Evolutionary conservation across 495 filamentous ascomycete genomes (phyloP).

Genomic region (Barbatosphaeria neglecta): DNA sequence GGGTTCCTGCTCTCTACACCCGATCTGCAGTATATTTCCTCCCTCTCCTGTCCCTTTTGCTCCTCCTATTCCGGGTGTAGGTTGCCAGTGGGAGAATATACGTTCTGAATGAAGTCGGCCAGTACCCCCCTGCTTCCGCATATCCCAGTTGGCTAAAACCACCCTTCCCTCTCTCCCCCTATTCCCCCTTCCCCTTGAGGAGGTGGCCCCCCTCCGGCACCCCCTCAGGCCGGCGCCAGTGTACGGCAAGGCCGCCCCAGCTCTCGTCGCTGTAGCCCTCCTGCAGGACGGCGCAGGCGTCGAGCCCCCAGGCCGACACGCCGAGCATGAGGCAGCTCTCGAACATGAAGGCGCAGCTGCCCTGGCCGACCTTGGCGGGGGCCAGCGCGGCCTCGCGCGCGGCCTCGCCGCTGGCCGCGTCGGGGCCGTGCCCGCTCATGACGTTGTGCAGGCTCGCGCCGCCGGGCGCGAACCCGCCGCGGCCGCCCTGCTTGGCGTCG

Average conservation of each 20-base stretch:
- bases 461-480: slow-evolving; percentile 46
- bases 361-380: slow-evolving; percentile 42
- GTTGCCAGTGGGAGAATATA: no score
- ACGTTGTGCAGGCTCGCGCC: slow-evolving; percentile 48
- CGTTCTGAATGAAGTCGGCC: no score
- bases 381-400: slow-evolving; percentile 43
- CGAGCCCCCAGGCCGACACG: slow-evolving; percentile 83
- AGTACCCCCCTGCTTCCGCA: no score
- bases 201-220: background rate
- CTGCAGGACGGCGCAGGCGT: slow-evolving; percentile 76
- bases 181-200: background rate
- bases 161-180: background rate
- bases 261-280: slow-evolving; percentile 73
- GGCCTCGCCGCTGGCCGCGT: slow-evolving; percentile 54
- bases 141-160: no score
- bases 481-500: slow-evolving; percentile 36
- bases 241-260: slow-evolving; percentile 67
- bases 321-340: slow-evolving; percentile 74
- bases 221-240: slow-evolving; percentile 45
- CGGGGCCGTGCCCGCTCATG: slow-evolving; percentile 48
- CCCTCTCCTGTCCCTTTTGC: no score
- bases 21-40: no score
- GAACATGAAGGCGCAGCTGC: slow-evolving; percentile 57
- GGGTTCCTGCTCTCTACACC: no score
- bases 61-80: no score